Base-by-base conservation (phyloP, 768 basidiomycete genomes). In the Boletus edulis region DNA sequence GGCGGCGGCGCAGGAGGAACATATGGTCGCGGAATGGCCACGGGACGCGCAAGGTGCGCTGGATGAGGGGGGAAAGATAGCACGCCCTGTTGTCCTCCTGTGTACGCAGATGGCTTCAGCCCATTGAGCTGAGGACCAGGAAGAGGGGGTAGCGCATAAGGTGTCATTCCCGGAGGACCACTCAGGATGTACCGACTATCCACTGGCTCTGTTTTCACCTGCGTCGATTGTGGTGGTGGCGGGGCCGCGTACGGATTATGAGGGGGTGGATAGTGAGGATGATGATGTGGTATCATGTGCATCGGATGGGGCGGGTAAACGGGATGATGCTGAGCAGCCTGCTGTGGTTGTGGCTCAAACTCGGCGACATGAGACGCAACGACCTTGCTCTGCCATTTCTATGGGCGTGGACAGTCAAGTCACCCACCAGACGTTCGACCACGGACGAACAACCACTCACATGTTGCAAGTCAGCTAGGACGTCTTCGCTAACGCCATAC, bases 381-480 rank as follows among this genome's bases (percentile, higher is more conserved):
- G 46, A 99, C 86, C 71, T 97, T 97, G 67, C 79, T 81, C 71
- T 98, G 90, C 97, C 97, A 99, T 88, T 92, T 93, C 91, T 98
- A 73, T 35, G 27, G 2, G 35, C 14, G 4, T 6, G 40, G 11
- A 29, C 10, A 32, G 49, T 62, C 47, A 60, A 60, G 56, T 40
- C 60, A 41, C 49, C 46, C 24, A 44, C 24, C 24, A 11, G 20
- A 48, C n/a, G 11, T 32, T 45, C 17, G n/a, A 65, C 57, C 5
- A 59, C 39, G 52, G 39, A 61, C 40, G 49, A 49, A 57, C 9
- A 38, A 55, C 37, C 54, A 83, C 89, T 80, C 76, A 96, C 95
- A 61, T 84, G 83, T 75, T 96, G 92, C 53, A 99, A 77, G 48
- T 92, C 88, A 62, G 86, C 85, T 45, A 98, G 78, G 54, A 98